Percentiles rank a stretch among this genome's conserved stretches.
These are phyloP conservation scores for Suillus cothurnatus DNA, from an alignment of 768 basidiomycete genomes.

Conservation along the genomic window DNA sequence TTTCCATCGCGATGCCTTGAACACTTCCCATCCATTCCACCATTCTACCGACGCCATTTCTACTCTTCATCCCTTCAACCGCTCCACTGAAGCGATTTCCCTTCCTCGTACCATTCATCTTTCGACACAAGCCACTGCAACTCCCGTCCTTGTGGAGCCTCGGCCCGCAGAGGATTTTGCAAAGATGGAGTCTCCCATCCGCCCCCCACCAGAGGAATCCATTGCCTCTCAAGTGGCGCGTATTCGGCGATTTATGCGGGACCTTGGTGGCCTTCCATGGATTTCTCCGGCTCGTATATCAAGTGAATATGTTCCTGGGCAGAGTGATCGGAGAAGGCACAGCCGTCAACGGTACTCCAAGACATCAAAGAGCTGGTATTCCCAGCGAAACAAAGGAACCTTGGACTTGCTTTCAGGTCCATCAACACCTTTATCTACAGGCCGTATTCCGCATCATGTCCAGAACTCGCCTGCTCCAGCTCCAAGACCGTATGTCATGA, in stretches of 20 bases:
- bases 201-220: slow-evolving; percentile 38
- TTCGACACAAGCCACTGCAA: slow-evolving; percentile 25
- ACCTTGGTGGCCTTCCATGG: slow-evolving; percentile 50
- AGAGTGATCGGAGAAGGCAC: slow-evolving; percentile 29
- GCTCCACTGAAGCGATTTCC: slow-evolving; percentile 1
- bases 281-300: slow-evolving; percentile 47
- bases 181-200: slow-evolving; percentile 49
- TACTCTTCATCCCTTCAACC: background rate
- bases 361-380: slow-evolving; percentile 33
- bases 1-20: background rate
- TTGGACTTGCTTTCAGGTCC: slow-evolving; percentile 35
- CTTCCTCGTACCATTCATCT: slow-evolving; percentile 8
- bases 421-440: slow-evolving; percentile 34
- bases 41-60: slow-evolving; percentile 4
- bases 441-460: slow-evolving; percentile 25
- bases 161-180: slow-evolving; percentile 48
- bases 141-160: slow-evolving; percentile 44
- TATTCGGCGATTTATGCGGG: slow-evolving; percentile 37
- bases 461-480: slow-evolving; percentile 11
- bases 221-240: slow-evolving; percentile 39
- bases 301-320: slow-evolving; percentile 48
- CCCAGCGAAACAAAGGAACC: slow-evolving; percentile 25
- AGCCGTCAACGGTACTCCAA: slow-evolving; percentile 28
- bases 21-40: background rate
- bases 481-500: slow-evolving; percentile 33